phyloP scores from a whole-genome alignment of 148 eudicot species.

The Diospyros kaki region DNA sequence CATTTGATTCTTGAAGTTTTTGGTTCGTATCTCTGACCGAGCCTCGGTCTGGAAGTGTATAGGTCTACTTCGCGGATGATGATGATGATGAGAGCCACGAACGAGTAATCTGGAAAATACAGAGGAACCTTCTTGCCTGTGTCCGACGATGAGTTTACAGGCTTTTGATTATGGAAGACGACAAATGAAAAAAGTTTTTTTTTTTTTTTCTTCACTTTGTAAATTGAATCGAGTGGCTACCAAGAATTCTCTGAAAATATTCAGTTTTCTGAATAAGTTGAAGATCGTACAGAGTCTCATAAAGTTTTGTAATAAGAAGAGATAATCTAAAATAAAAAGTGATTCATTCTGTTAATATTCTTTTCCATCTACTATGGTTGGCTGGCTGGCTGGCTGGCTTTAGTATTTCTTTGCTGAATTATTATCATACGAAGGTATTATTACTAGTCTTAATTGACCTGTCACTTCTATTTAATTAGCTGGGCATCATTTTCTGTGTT shows the following conservation, averaged over 20 bases:
- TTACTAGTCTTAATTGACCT: no score
- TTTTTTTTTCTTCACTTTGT: conserved; percentile 4
- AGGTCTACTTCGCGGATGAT: background rate
- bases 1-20: conserved; percentile 44
- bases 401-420: no score
- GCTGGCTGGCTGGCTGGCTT: no score
- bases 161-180: background rate
- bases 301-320: conserved; percentile 5
- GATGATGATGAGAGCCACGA: background rate
- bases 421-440: no score
- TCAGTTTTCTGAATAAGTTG: background rate
- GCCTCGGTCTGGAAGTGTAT: background rate
- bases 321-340: conserved; percentile 1
- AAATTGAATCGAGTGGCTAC: background rate
- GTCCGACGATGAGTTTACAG: no score
- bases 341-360: background rate
- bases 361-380: background rate
- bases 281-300: background rate
- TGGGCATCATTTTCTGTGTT: no score
- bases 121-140: background rate
- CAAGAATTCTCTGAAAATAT: background rate
- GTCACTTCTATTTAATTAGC: no score
- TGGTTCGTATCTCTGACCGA: no score
- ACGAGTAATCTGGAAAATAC: background rate
- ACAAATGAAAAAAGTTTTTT: background rate